Percentiles rank a stretch among this genome's conserved stretches.
Conservation (phyloP, 805 yeast species). For the Metschnikowia baotianmanensis region DNA sequence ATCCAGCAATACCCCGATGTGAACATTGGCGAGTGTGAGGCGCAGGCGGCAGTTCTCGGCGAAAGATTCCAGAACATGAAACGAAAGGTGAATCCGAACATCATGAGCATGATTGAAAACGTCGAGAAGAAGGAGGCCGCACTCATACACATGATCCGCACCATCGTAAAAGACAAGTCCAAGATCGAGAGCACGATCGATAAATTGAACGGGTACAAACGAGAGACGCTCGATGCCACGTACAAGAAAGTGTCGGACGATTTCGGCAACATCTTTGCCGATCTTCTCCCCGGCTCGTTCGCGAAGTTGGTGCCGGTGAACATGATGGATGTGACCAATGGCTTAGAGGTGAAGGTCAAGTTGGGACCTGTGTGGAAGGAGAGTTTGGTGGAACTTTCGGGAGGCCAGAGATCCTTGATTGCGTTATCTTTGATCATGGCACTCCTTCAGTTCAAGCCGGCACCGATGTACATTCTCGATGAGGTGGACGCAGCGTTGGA, state of each 20-base stretch:
- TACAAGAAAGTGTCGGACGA: slow-evolving; percentile 85
- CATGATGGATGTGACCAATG: slow-evolving; percentile 80
- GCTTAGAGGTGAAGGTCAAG: slow-evolving; percentile 85
- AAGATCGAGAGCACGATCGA: slow-evolving; percentile 87
- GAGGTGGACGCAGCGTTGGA: slow-evolving; percentile 99
- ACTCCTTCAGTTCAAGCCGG: slow-evolving; percentile 89
- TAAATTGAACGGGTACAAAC: slow-evolving; percentile 80
- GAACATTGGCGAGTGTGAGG: slow-evolving; percentile 60
- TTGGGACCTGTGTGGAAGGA: slow-evolving; percentile 95
- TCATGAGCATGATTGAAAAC: slow-evolving; percentile 87
- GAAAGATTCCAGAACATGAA: slow-evolving; percentile 67
- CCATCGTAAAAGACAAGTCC: slow-evolving; percentile 83
- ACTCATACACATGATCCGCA: slow-evolving; percentile 73
- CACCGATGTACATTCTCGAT: slow-evolving; percentile 96
- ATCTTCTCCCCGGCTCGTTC: slow-evolving; percentile 82
- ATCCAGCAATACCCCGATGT: slow-evolving; percentile 62
- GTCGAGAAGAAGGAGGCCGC: slow-evolving; percentile 84
- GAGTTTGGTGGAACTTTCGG: slow-evolving; percentile 89
- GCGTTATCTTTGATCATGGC: slow-evolving; percentile 93
- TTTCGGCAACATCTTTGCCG: slow-evolving; percentile 87
- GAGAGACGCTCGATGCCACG: slow-evolving; percentile 76
- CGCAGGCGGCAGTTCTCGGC: slow-evolving; percentile 52
- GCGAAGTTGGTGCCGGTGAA: slow-evolving; percentile 85
- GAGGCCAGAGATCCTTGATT: slow-evolving; percentile 94
- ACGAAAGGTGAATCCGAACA: slow-evolving; percentile 78